Evolutionary conservation across 306 rosid species (phyloP), one percentile per base, ranked within the genome.

Genomic region (Albizia julibrissin): DNA sequence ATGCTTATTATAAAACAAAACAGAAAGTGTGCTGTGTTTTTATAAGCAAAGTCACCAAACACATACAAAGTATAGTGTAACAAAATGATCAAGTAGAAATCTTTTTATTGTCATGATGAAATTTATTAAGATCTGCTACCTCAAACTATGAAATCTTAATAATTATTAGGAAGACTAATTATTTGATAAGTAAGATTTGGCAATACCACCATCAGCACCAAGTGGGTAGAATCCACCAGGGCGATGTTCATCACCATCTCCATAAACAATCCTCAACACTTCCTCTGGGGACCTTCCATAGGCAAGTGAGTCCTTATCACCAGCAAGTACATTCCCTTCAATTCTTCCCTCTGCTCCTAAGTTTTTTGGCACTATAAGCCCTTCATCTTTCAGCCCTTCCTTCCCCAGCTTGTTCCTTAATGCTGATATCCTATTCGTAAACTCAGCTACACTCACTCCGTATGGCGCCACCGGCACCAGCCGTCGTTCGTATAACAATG

Each of bases 171-270:
- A 26, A 6, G 67, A 24, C 67, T 59, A 59, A 24, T 24, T 10
- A 59, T 24, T 59, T 59, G 8, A 11, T 24, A 0, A 2, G 47
- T 83, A 43, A 47, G 89, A 79, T 74, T 2, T 83, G 15, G 98
- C 99, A 21, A 95, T 92, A 14, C 19, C 79, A 27, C 99, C 99
- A 49, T 70, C 2, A 58, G 82, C 97, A 27, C 99, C 98, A 8
- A 79, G 37, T 0, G 98, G 99, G 70, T 58, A 93, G 84, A 95
- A 88, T 8, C 98, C 97, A 21, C 99, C 98, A 0, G 98, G 93
- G 11, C 46, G 62, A 75, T 2, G 40, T 72, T 95, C 94, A 83
- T 91, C 59, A 5, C 94, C 97, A 4, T 33, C 5, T 2, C 89
- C 91, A 87, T 95, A 93, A 0, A 92, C 76, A 22, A 95, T 95